phyloP scores from a whole-genome alignment of 768 basidiomycete genomes.

The Cystofilobasidium bisporidii region DNA sequence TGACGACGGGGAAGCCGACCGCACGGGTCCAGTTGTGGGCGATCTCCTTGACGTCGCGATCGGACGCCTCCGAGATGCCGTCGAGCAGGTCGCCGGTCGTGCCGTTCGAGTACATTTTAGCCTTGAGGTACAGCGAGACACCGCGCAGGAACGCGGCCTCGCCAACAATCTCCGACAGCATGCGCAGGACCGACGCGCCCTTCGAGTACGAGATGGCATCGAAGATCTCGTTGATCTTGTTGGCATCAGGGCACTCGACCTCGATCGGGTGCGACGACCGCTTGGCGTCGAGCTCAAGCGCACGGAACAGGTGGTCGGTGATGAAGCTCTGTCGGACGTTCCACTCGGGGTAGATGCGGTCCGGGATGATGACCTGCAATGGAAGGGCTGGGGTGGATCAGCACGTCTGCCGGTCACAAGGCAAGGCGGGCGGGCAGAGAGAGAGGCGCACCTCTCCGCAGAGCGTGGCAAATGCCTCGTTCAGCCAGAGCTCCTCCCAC shows the following conservation, averaged over 20 bases:
- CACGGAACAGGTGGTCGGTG: constrained; percentile 54
- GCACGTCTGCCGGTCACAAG: too few relatives aligned
- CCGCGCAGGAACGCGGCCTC: constrained; percentile 79
- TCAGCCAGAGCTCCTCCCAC: constrained; percentile 64
- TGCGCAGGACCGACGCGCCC: constrained; percentile 79
- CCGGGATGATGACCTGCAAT: constrained; percentile 33
- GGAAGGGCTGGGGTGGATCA: too few relatives aligned
- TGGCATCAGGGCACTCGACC: constrained; percentile 76
- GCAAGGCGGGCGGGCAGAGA: too few relatives aligned
- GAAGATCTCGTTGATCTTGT: constrained; percentile 73
- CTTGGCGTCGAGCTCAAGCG: constrained; percentile 72
- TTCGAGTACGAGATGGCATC: constrained; percentile 76
- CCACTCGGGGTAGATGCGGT: constrained; percentile 58
- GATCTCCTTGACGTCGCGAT: constrained; percentile 59
- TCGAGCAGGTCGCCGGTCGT: constrained; percentile 79
- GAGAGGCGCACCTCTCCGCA: too few relatives aligned
- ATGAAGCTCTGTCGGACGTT: constrained; percentile 73
- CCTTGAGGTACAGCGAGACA: constrained; percentile 84
- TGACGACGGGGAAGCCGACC: constrained; percentile 71
- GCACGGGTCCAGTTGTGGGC: constrained; percentile 90
- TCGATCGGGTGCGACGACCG: constrained; percentile 86
- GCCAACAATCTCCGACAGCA: constrained; percentile 80
- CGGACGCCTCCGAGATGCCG: constrained; percentile 67
- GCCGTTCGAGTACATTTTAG: constrained; percentile 72
- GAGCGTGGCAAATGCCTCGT: constrained; percentile 59